These are phyloP conservation scores for Penicillium tannophilum DNA, from an alignment of 495 filamentous ascomycete genomes.

Conservation along the genomic window DNA sequence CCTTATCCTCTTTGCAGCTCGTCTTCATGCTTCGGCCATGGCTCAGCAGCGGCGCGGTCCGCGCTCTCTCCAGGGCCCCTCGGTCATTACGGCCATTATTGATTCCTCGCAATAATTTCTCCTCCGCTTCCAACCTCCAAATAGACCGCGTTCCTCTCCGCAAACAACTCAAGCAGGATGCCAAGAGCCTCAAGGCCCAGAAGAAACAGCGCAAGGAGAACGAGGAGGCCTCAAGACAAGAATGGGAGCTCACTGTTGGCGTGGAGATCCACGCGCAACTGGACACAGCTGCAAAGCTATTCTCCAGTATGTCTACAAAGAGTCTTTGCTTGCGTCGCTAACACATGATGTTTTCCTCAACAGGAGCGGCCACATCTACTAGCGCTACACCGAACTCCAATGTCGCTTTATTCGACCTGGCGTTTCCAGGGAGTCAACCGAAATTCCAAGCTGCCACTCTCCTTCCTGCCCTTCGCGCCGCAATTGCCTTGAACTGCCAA, in stretches of 20 bases:
- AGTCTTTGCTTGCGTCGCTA: constrained; percentile 1
- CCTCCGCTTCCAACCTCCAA: constrained; percentile 20
- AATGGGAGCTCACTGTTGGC: constrained; percentile 90
- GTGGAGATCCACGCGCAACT: constrained; percentile 98
- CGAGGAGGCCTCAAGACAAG: constrained; percentile 40
- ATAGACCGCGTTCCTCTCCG: constrained; percentile 58
- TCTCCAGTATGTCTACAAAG: constrained; percentile 58
- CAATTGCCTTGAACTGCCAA: constrained; percentile 78
- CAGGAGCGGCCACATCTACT: constrained; percentile 67
- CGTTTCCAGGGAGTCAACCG: constrained; percentile 87
- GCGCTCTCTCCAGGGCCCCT: constrained; percentile 26
- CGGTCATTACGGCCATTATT: constrained; percentile 16
- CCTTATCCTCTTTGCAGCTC: constrained; percentile 7
- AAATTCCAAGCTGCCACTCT: constrained; percentile 81
- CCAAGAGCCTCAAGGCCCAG: constrained; percentile 50
- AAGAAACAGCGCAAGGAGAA: constrained; percentile 40
- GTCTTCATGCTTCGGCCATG: constrained; percentile 42
- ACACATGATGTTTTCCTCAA: not conserved
- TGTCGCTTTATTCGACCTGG: constrained; percentile 85
- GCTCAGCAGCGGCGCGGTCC: constrained; percentile 33
- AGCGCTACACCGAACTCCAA: constrained; percentile 77
- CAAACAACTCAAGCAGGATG: constrained; percentile 75
- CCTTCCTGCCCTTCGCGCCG: constrained; percentile 86
- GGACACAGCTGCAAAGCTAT: constrained; percentile 82
- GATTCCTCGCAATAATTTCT: constrained; percentile 10